Evolutionary conservation across 129 eudicot species (phyloP).

Genomic region (Centella asiatica): DNA sequence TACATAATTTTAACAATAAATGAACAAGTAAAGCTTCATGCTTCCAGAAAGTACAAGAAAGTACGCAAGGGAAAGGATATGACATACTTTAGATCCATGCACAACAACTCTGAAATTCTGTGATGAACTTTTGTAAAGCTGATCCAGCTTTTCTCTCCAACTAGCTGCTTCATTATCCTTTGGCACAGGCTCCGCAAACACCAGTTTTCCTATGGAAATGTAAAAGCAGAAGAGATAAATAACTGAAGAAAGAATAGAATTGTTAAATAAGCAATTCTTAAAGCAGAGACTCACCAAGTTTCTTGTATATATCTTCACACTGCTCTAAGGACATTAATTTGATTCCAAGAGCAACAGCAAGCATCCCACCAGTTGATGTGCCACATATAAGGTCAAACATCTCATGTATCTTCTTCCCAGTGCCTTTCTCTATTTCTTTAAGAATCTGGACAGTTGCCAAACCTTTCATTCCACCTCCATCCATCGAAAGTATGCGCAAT

Average conservation of each 20-base stretch:
- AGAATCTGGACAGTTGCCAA: slow-evolving; percentile 87
- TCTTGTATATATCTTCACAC: slow-evolving; percentile 96
- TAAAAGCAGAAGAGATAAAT: slow-evolving; percentile 1
- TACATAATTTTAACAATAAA: too few relatives aligned
- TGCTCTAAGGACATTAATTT: slow-evolving; percentile 82
- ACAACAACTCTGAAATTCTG: slow-evolving; percentile 98
- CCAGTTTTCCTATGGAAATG: slow-evolving; percentile 69
- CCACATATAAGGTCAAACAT: slow-evolving; percentile 99
- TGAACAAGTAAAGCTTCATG: neutral
- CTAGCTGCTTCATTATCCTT: slow-evolving; percentile 98
- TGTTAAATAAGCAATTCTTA: neutral
- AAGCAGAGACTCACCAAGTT: slow-evolving; percentile 58
- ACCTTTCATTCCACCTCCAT: slow-evolving; percentile 99
- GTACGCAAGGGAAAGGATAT: slow-evolving; percentile 7
- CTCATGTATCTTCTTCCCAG: slow-evolving; percentile 89
- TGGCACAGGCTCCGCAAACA: slow-evolving; percentile 92
- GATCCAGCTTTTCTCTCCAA: slow-evolving; percentile 98
- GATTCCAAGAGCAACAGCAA: slow-evolving; percentile 98
- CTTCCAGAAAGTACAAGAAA: neutral
- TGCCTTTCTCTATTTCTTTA: slow-evolving; percentile 86
- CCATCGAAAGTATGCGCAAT: slow-evolving; percentile 95
- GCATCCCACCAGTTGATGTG: slow-evolving; percentile 99
- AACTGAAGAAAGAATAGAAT: neutral
- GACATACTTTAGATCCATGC: slow-evolving; percentile 95
- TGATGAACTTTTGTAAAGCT: slow-evolving; percentile 94